A percentile compares a stretch with the other conserved stretches of the same genome.
phyloP scores from a whole-genome alignment of 1,284 basidiomycete species.

The Mycena sp. region DNA sequence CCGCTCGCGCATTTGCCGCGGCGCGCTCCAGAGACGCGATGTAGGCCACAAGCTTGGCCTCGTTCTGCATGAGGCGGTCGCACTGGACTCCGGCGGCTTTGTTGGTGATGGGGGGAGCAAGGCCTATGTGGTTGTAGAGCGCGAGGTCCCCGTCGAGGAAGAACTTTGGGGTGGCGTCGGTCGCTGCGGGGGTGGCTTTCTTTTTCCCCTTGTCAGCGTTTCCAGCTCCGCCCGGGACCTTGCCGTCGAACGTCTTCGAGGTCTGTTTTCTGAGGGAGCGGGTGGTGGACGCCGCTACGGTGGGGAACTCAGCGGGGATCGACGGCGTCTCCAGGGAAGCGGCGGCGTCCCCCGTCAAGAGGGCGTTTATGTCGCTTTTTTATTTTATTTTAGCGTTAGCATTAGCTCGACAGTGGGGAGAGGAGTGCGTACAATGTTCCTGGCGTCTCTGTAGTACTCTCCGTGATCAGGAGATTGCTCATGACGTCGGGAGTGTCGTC shows the following conservation, averaged over 20 bases:
- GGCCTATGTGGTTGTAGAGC: neutral
- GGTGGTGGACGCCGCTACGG: neutral
- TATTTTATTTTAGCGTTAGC: too few species aligned
- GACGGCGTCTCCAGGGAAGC: neutral
- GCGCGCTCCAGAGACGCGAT: neutral
- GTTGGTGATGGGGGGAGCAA: neutral
- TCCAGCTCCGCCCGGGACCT: too few species aligned
- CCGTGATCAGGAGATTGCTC: too few species aligned
- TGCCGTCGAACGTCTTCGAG: conserved; percentile 5
- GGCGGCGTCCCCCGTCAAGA: neutral
- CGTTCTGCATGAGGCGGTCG: neutral
- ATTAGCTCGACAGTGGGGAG: too few species aligned
- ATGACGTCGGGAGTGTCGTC: too few species aligned
- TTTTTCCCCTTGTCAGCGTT: neutral
- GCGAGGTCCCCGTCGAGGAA: neutral
- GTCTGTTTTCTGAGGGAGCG: neutral
- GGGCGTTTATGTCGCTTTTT: neutral
- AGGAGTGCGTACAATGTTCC: too few species aligned
- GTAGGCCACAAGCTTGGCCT: neutral
- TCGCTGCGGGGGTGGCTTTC: neutral
- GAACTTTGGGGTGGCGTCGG: neutral
- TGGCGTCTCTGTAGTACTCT: too few species aligned
- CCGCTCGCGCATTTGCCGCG: neutral
- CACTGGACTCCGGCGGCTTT: neutral
- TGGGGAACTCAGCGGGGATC: neutral